These are phyloP conservation scores for Vigna hirtella DNA, from an alignment of 306 rosid genomes.

Conservation along the genomic window DNA sequence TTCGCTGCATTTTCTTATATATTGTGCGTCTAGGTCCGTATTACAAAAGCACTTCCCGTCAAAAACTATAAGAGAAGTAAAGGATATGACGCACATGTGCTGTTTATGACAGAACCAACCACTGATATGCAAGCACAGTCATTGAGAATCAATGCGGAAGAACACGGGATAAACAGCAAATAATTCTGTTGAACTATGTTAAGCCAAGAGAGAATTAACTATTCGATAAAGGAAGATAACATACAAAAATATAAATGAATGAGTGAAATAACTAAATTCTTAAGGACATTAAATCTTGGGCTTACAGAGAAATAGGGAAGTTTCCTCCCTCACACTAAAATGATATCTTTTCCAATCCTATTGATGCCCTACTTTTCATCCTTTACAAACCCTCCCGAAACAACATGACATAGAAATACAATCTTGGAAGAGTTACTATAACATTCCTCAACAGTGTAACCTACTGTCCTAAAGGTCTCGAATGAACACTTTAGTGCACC, in stretches of 20 bases:
- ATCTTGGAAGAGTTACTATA: constrained; percentile 30
- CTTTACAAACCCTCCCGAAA: constrained; percentile 26
- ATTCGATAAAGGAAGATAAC: background rate
- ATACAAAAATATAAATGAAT: constrained; percentile 16
- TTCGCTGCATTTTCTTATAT: too few species aligned
- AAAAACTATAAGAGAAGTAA: background rate
- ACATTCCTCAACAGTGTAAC: constrained; percentile 28
- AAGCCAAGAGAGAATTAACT: background rate
- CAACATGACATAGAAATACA: constrained; percentile 39
- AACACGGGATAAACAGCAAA: background rate
- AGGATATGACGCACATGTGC: background rate
- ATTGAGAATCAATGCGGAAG: background rate
- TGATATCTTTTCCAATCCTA: constrained; percentile 24
- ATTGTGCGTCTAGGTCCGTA: too few species aligned
- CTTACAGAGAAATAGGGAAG: constrained; percentile 16
- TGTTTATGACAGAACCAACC: background rate
- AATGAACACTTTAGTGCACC: constrained; percentile 30
- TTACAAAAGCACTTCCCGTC: background rate
- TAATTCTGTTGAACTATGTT: background rate
- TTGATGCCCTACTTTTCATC: constrained; percentile 9
- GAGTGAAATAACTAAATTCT: constrained; percentile 5
- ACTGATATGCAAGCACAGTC: background rate
- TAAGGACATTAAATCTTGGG: constrained; percentile 5
- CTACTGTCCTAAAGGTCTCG: constrained; percentile 22
- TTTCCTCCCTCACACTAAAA: constrained; percentile 24